Percentiles rank a stretch among this genome's conserved stretches.
Conservation (phyloP, 2,329 filamentous ascomycete species). For the Apiospora hydei region DNA sequence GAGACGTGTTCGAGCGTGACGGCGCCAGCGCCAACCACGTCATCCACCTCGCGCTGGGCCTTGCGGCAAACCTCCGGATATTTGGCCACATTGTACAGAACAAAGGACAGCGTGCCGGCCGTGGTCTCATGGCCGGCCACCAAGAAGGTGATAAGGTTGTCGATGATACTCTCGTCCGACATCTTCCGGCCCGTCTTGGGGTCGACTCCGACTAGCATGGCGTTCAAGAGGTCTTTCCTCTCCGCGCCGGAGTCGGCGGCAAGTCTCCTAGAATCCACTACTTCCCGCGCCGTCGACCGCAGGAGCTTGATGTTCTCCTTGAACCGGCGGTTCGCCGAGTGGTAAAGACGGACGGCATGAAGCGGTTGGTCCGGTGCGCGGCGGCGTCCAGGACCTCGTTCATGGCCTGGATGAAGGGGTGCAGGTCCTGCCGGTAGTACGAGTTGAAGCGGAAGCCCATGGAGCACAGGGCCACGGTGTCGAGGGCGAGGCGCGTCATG, state of each 20-base stretch:
- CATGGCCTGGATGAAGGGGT: conserved; percentile 76
- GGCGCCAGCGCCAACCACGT: conserved; percentile 53
- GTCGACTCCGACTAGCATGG: conserved; percentile 74
- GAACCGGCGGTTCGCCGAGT: not conserved
- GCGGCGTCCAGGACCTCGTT: conserved; percentile 64
- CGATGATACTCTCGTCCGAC: conserved; percentile 66
- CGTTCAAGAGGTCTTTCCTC: conserved; percentile 72
- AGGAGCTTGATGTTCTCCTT: conserved; percentile 42
- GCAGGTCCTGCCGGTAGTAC: conserved; percentile 72
- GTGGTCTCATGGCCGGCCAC: conserved; percentile 60
- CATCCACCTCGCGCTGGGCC: conserved; percentile 60
- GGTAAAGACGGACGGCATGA: conserved; percentile 21
- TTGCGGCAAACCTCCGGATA: conserved; percentile 54
- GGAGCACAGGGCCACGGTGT: conserved; percentile 72
- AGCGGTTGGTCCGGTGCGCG: conserved; percentile 49
- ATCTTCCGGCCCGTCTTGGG: conserved; percentile 70
- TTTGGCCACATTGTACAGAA: conserved; percentile 57
- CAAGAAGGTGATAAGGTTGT: conserved; percentile 67
- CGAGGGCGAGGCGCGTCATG: conserved; percentile 75
- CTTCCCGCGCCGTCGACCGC: conserved; percentile 51
- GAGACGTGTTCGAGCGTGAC: conserved; percentile 55
- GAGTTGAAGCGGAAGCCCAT: conserved; percentile 69
- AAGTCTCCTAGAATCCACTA: conserved; percentile 54
- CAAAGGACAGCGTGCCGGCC: conserved; percentile 57
- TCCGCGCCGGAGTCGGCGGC: conserved; percentile 41